Conservation (phyloP, 768 basidiomycete species). For the Hypsizygus marmoreus region DNA sequence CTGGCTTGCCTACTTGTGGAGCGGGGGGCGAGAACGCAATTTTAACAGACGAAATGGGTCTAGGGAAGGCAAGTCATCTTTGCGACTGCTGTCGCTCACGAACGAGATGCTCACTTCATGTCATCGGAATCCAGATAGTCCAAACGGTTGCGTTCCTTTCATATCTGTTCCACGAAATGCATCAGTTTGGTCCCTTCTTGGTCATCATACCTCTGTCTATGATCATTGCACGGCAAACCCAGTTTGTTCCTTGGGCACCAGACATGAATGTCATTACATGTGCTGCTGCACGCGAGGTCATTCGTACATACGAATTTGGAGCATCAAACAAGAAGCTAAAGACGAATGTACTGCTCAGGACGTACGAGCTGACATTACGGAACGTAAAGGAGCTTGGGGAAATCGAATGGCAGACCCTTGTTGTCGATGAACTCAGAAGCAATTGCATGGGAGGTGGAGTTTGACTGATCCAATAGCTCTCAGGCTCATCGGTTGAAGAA, state of each 20-base stretch:
- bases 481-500: constrained; percentile 97
- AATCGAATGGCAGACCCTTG: constrained; percentile 95
- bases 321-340: constrained; percentile 80
- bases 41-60: constrained; percentile 98
- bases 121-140: constrained; percentile 59
- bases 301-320: constrained; percentile 90
- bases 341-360: constrained; percentile 95
- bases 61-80: constrained; percentile 71
- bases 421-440: constrained; percentile 86
- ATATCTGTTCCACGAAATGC: constrained; percentile 86
- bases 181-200: constrained; percentile 94
- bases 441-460: constrained; percentile 1
- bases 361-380: constrained; percentile 91
- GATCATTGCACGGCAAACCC: constrained; percentile 95
- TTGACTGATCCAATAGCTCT: constrained; percentile 17
- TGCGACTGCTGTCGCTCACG: no score
- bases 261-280: constrained; percentile 95
- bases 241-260: constrained; percentile 94
- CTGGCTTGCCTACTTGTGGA: constrained; percentile 96
- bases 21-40: constrained; percentile 93
- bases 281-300: constrained; percentile 82
- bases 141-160: constrained; percentile 94
- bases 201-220: constrained; percentile 97
- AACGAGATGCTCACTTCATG: constrained; percentile 6
- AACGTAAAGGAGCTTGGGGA: constrained; percentile 85